phyloP scores from a whole-genome alignment of 1,284 basidiomycete species.

The Waitea zeae region DNA sequence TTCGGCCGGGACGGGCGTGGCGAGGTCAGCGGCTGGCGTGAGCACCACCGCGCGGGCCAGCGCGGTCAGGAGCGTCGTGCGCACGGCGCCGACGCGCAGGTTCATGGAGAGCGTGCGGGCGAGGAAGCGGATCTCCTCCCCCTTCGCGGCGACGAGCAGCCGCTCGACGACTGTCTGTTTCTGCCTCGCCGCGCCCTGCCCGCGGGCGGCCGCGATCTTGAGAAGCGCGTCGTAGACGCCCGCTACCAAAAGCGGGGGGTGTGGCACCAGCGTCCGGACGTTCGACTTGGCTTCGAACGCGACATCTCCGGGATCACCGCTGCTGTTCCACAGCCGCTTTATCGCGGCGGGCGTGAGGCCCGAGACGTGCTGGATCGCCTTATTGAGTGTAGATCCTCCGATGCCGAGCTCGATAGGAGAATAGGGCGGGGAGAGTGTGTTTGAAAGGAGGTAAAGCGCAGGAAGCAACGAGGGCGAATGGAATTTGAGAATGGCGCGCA shows the following conservation, averaged over 20 bases:
- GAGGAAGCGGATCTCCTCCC: slow-evolving; percentile 78
- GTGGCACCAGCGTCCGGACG: slow-evolving; percentile 59
- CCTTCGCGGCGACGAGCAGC: slow-evolving; percentile 68
- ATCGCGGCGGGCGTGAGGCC: slow-evolving; percentile 57
- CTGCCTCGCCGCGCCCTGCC: slow-evolving; percentile 54
- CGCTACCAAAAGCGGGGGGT: slow-evolving; percentile 46
- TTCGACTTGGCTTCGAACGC: slow-evolving; percentile 74
- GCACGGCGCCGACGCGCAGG: slow-evolving; percentile 76
- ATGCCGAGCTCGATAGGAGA: slow-evolving; percentile 60
- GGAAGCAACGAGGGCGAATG: slow-evolving; percentile 60
- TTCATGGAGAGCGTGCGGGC: slow-evolving; percentile 72
- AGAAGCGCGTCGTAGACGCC: slow-evolving; percentile 51
- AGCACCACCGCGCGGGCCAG: slow-evolving; percentile 72
- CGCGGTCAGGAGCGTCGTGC: slow-evolving; percentile 69
- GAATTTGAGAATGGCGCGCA: slow-evolving; percentile 53
- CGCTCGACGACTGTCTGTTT: slow-evolving; percentile 73
- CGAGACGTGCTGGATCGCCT: slow-evolving; percentile 70
- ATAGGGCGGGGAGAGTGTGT: slow-evolving; percentile 71
- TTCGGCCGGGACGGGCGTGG: not conserved
- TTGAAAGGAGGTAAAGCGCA: slow-evolving; percentile 82
- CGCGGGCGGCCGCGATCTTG: slow-evolving; percentile 49
- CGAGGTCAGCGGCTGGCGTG: slow-evolving; percentile 22
- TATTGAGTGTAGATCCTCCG: slow-evolving; percentile 61
- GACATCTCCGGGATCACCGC: slow-evolving; percentile 67
- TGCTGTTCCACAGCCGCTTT: slow-evolving; percentile 43